Conservation (phyloP, 116 monocot species). For the Cymodocea nodosa region DNA sequence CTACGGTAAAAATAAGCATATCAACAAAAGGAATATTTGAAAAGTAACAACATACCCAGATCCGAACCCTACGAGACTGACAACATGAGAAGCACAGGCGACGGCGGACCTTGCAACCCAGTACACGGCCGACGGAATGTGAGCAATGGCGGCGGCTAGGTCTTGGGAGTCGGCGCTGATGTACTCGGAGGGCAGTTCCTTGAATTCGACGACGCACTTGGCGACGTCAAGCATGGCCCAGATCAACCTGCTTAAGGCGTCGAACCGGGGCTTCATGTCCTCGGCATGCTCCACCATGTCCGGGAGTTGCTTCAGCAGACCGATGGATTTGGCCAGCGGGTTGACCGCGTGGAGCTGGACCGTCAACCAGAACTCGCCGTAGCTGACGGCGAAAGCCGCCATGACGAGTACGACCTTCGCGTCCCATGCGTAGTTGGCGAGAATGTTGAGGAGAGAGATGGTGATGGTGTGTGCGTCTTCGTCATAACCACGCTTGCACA, state of each 20-base stretch:
- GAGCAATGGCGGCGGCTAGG: conserved; percentile 33
- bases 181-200: conserved; percentile 50
- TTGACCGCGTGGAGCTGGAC: conserved; percentile 54
- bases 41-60: conserved; percentile 40
- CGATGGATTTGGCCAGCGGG: conserved; percentile 56
- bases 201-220: conserved; percentile 60
- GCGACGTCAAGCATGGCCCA: conserved; percentile 54
- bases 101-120: conserved; percentile 49
- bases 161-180: conserved; percentile 33
- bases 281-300: conserved; percentile 46
- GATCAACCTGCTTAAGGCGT: conserved; percentile 54
- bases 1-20: conserved; percentile 6
- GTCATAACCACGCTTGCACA: conserved; percentile 41
- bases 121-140: conserved; percentile 73
- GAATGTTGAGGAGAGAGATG: conserved; percentile 23
- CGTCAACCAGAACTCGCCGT: conserved; percentile 72
- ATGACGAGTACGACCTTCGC: conserved; percentile 53
- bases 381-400: conserved; percentile 55
- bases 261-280: conserved; percentile 51
- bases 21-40: neutral
- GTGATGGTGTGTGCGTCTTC: conserved; percentile 50
- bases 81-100: conserved; percentile 55
- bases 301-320: conserved; percentile 50
- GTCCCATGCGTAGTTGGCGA: conserved; percentile 66
- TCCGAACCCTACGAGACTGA: conserved; percentile 48